phyloP scores from a whole-genome alignment of 306 rosid species.

The barrel medic (Medicago truncatula) region MtrunA17r5.0-ANR NC_053042.1:2502501-2503000 shows the following conservation, averaged over 20 bases:
- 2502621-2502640: not conserved
- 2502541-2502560: slow-evolving; percentile 89
- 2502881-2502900: slow-evolving; percentile 53
- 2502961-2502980: slow-evolving; percentile 66
- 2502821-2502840: slow-evolving; percentile 98
- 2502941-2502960: not conserved
- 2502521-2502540: slow-evolving; percentile 98
- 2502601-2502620: not conserved
- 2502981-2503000: slow-evolving; percentile 95
- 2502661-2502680: slow-evolving; percentile 98
- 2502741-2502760: slow-evolving; percentile 99
- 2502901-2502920: not conserved
- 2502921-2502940: not conserved
- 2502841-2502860: slow-evolving; percentile 90
- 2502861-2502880: slow-evolving; percentile 97
- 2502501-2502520: slow-evolving; percentile 99
- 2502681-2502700: slow-evolving; percentile 91
- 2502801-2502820: slow-evolving; percentile 93
- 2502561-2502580: slow-evolving; percentile 30
- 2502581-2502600: not conserved
- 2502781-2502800: slow-evolving; percentile 89
- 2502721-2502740: slow-evolving; percentile 81
- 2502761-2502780: slow-evolving; percentile 99
- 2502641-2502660: slow-evolving; percentile 85
- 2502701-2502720: slow-evolving; percentile 91